Percentiles rank a stretch among this genome's conserved stretches.
phyloP scores from a whole-genome alignment of 2,329 filamentous ascomycete species.

The Tolypocladium guangdongense region DNA sequence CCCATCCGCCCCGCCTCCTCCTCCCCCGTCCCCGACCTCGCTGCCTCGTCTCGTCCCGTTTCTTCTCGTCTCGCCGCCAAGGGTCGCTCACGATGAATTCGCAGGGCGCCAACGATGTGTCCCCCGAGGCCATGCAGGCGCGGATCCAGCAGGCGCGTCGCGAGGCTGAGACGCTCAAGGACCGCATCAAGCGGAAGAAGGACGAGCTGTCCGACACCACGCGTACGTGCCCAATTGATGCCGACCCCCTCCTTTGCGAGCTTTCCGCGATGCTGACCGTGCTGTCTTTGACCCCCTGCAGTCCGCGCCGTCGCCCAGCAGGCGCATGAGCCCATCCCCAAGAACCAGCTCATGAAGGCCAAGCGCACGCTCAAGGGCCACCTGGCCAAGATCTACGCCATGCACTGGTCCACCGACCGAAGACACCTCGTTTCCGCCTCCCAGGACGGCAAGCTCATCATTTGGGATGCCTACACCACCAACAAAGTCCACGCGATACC shows the following conservation, averaged over 20 bases:
- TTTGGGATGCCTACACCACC: conserved; percentile 99
- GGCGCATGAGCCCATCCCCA: conserved; percentile 83
- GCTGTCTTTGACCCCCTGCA: conserved; percentile 24
- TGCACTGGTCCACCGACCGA: conserved; percentile 99
- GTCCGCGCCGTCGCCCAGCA: conserved; percentile 88
- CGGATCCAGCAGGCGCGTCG: conserved; percentile 85
- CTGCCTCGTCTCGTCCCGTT: conserved; percentile 3
- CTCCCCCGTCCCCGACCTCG: conserved; percentile 3
- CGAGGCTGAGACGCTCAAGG: conserved; percentile 95
- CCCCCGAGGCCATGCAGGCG: conserved; percentile 77
- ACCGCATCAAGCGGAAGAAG: conserved; percentile 99
- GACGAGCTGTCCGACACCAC: conserved; percentile 97
- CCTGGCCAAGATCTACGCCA: conserved; percentile 98
- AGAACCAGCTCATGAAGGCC: conserved; percentile 90
- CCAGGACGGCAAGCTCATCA: conserved; percentile 98
- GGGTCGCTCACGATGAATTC: conserved; percentile 37
- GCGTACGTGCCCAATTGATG: conserved; percentile 51
- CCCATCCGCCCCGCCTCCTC: conserved; percentile 5
- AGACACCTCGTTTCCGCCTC: conserved; percentile 95
- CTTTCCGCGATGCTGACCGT: conserved; percentile 12
- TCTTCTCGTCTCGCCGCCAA: conserved; percentile 2
- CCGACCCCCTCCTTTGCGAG: background rate
- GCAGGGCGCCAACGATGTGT: conserved; percentile 50
- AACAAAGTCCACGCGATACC: conserved; percentile 99
- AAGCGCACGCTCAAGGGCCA: conserved; percentile 96